Evolutionary conservation across 805 yeast species (phyloP).

Genomic region (Cyberlindnera suaveolens): DNA sequence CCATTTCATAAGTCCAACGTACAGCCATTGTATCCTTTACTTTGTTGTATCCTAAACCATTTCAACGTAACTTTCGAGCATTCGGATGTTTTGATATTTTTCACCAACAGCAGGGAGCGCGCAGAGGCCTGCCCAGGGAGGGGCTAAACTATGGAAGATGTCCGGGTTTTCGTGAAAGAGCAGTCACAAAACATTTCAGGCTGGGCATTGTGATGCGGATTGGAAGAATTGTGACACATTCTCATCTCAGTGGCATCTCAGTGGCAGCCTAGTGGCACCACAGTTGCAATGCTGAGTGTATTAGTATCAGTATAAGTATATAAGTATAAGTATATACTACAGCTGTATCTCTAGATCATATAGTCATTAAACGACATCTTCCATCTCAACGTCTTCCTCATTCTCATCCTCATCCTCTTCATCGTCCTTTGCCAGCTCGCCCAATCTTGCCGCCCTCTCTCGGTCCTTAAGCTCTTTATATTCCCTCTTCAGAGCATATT

Average conservation of each 20-base stretch:
- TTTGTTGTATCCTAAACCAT: neutral
- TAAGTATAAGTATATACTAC: neutral
- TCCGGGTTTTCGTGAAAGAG: neutral
- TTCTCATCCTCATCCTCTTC: conserved; percentile 46
- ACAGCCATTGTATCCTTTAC: conserved; percentile 18
- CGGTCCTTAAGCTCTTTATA: conserved; percentile 74
- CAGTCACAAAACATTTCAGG: conserved; percentile 10
- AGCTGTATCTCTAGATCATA: neutral
- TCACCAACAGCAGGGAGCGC: neutral
- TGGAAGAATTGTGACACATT: conserved; percentile 1
- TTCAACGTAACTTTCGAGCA: neutral
- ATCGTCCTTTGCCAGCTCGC: conserved; percentile 36
- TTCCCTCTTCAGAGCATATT: conserved; percentile 85
- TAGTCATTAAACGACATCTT: conserved; percentile 48
- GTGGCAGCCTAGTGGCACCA: no score
- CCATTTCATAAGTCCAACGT: neutral
- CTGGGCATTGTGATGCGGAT: conserved; percentile 1
- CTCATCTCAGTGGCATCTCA: no score
- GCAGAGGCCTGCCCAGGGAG: neutral
- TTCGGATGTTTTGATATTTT: conserved; percentile 7
- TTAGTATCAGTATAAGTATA: neutral
- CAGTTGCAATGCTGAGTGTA: no score
- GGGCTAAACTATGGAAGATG: neutral
- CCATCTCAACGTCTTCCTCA: conserved; percentile 72
- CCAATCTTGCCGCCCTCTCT: conserved; percentile 63